A percentile compares a stretch with the other conserved stretches of the same genome.
Conservation (phyloP, 345 rosid species). For the Diplotaxis tenuifolia region DNA sequence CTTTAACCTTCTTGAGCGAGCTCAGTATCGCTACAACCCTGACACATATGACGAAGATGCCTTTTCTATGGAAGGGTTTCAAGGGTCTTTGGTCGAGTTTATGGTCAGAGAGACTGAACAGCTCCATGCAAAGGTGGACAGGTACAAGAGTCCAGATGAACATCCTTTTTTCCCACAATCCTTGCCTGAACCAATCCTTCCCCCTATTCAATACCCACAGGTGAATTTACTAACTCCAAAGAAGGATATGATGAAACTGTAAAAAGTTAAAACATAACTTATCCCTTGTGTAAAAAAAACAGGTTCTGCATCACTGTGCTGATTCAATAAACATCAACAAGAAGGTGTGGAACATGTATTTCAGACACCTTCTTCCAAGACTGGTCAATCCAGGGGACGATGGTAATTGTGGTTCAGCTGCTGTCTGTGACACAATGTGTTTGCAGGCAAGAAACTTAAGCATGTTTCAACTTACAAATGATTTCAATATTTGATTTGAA, state of each 20-base stretch:
- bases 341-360: slow-evolving; percentile 67
- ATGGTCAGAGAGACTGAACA: slow-evolving; percentile 65
- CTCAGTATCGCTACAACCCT: slow-evolving; percentile 58
- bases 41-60: slow-evolving; percentile 57
- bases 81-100: slow-evolving; percentile 60
- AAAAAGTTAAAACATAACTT: neutral
- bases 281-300: slow-evolving; percentile 13
- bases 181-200: slow-evolving; percentile 57
- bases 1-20: slow-evolving; percentile 60
- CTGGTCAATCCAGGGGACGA: slow-evolving; percentile 59
- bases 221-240: slow-evolving; percentile 23
- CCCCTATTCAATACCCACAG: slow-evolving; percentile 61
- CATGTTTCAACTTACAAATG: neutral
- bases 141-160: slow-evolving; percentile 73
- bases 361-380: slow-evolving; percentile 53
- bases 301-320: slow-evolving; percentile 61
- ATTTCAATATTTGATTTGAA: neutral
- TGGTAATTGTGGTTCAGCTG: slow-evolving; percentile 65
- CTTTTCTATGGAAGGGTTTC: slow-evolving; percentile 58
- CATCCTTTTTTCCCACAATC: slow-evolving; percentile 63
- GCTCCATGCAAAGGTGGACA: slow-evolving; percentile 65
- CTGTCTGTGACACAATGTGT: slow-evolving; percentile 66
- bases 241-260: neutral
- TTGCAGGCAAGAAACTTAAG: slow-evolving; percentile 48
- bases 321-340: slow-evolving; percentile 59